Percentiles rank a stretch among this genome's conserved stretches.
Evolutionary conservation across 805 yeast genomes (phyloP).

Genomic region (Tetrapisispora phaffii): DNA sequence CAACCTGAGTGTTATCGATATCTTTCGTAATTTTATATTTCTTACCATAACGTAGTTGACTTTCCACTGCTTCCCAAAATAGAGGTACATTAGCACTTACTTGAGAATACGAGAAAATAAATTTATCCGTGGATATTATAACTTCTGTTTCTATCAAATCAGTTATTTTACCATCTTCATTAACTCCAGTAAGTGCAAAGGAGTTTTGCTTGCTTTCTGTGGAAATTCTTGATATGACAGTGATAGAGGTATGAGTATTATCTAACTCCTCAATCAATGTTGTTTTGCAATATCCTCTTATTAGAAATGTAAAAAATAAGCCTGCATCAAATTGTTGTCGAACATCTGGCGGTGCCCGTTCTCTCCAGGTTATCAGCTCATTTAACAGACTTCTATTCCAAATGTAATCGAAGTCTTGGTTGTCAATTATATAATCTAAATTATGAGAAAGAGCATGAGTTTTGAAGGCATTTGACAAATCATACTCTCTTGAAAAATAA

Average conservation of each 20-base stretch:
- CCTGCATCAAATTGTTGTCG: conserved; percentile 52
- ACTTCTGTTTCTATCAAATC: conserved; percentile 87
- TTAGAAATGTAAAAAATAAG: conserved; percentile 68
- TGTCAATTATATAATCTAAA: conserved; percentile 32
- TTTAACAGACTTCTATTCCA: conserved; percentile 85
- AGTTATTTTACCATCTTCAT: conserved; percentile 86
- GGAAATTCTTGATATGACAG: conserved; percentile 81
- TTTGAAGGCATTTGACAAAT: conserved; percentile 73
- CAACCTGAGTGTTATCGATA: conserved; percentile 74
- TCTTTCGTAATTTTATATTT: conserved; percentile 74
- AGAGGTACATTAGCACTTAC: conserved; percentile 88
- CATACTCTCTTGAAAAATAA: conserved; percentile 83
- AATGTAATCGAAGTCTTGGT: conserved; percentile 69
- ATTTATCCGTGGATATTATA: conserved; percentile 42
- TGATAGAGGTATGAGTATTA: conserved; percentile 34
- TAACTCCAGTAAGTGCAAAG: conserved; percentile 78
- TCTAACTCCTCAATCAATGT: conserved; percentile 15
- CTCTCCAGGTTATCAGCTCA: conserved; percentile 64
- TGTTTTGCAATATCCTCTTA: conserved; percentile 88
- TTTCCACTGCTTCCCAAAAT: conserved; percentile 82
- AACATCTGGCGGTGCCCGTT: conserved; percentile 52
- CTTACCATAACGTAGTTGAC: conserved; percentile 60
- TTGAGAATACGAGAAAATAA: conserved; percentile 68
- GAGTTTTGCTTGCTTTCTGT: conserved; percentile 85
- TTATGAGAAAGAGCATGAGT: conserved; percentile 45